phyloP scores from a whole-genome alignment of 2,329 filamentous ascomycete genomes.

The Scopulariopsis brevicaulis region DNA sequence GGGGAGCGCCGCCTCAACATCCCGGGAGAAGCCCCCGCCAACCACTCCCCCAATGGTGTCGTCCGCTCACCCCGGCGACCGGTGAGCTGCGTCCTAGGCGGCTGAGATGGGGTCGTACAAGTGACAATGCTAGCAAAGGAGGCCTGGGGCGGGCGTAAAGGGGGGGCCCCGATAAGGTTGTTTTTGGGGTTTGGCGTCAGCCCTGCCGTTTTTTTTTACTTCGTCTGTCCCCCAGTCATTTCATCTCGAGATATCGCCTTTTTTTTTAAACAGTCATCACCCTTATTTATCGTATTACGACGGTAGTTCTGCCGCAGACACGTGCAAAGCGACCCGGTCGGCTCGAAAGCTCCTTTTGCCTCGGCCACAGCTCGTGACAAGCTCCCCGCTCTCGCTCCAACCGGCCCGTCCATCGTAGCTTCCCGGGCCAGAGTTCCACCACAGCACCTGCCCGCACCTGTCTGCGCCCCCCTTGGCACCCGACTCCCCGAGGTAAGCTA shows the following conservation, averaged over 20 bases:
- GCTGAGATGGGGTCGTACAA: neutral
- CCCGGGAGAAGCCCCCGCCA: neutral
- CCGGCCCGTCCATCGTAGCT: too few relatives aligned
- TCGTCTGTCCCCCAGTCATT: too few relatives aligned
- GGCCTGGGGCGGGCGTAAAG: neutral
- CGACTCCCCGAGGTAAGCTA: neutral
- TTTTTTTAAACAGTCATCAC: too few relatives aligned
- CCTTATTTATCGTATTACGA: too few relatives aligned
- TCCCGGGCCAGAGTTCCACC: neutral
- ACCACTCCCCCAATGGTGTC: neutral
- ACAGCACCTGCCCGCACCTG: neutral
- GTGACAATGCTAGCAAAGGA: neutral
- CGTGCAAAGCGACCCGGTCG: too few relatives aligned
- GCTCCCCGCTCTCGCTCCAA: too few relatives aligned
- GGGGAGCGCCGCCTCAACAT: conserved; percentile 1
- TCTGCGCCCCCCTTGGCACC: neutral
- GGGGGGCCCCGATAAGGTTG: neutral
- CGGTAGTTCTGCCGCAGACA: too few relatives aligned
- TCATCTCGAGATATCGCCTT: too few relatives aligned
- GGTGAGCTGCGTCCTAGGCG: neutral
- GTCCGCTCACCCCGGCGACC: neutral
- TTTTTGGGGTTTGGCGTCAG: neutral
- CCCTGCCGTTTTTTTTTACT: neutral
- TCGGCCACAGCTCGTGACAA: neutral
- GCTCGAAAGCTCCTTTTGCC: neutral